A percentile compares a stretch with the other conserved stretches of the same genome.
Evolutionary conservation across 2,329 filamentous ascomycete species (phyloP).

Genomic region (Parastagonospora nodorum): DNA sequence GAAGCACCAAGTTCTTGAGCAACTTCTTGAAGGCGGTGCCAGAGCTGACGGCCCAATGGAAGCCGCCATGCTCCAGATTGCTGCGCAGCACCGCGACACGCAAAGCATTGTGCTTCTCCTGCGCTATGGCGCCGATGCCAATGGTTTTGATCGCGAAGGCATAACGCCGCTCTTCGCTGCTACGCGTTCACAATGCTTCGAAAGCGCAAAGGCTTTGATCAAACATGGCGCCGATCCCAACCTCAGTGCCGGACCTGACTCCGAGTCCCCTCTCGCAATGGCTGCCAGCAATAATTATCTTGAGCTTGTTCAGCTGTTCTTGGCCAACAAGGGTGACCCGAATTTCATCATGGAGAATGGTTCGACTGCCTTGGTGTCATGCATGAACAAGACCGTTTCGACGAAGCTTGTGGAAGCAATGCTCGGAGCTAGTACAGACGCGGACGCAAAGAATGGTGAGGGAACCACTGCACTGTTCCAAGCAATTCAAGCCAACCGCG

Average conservation of each 20-base stretch:
- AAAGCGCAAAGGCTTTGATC: slow-evolving; percentile 53
- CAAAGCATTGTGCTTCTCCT: slow-evolving; percentile 36
- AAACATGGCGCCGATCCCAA: slow-evolving; percentile 32
- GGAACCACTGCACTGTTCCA: slow-evolving; percentile 69
- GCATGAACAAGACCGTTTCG: slow-evolving; percentile 64
- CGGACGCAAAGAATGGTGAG: slow-evolving; percentile 64
- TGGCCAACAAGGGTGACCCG: slow-evolving; percentile 66
- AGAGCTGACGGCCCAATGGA: slow-evolving; percentile 35
- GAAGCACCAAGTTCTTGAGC: slow-evolving; percentile 63
- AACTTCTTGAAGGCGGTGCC: slow-evolving; percentile 40
- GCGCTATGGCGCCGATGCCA: slow-evolving; percentile 36
- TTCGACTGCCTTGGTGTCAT: slow-evolving; percentile 64
- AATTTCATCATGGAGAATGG: slow-evolving; percentile 60
- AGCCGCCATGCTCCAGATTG: slow-evolving; percentile 37
- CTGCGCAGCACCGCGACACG: slow-evolving; percentile 36
- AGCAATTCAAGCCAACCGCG: slow-evolving; percentile 61
- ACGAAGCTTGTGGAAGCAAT: slow-evolving; percentile 62
- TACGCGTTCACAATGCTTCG: slow-evolving; percentile 34
- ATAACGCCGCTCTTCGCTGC: slow-evolving; percentile 36
- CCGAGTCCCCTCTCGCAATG: slow-evolving; percentile 61
- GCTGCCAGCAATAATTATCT: slow-evolving; percentile 59
- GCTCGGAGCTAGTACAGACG: slow-evolving; percentile 63
- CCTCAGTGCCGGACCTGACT: slow-evolving; percentile 48
- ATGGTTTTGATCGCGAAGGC: slow-evolving; percentile 36
- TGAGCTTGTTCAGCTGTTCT: slow-evolving; percentile 63